Base-by-base conservation (phyloP, 768 basidiomycete genomes). In the Lanmaoa rubissima region DNA sequence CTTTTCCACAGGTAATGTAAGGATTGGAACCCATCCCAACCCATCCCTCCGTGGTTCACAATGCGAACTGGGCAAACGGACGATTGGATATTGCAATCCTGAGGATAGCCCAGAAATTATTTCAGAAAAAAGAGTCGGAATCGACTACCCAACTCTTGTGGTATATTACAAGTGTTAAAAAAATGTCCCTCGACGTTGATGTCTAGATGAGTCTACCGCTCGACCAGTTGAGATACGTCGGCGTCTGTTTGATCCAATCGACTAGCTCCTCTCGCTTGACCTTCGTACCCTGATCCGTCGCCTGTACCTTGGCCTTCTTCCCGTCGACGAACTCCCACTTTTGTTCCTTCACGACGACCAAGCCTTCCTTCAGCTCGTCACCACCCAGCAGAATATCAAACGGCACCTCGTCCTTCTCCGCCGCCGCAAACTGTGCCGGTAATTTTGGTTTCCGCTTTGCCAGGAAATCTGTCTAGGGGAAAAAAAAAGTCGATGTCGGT, bases 371-470 rank as follows among this genome's bases (percentile, higher is more conserved):
- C 54, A 94, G 75, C 75, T 99, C 96, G 54, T 90, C 87, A 1
- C 81, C 82, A 10, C 94, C 95, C n/a, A 98, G 76, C 61, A 98
- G 91, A 54, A 98, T 81, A 2, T 90, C 94, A 72, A 93, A 97
- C 0, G 95, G 96, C 41, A 92, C 92, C 61, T 92, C 88, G 65
- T 98, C 95, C 68, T 78, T 86, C 75, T 97, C 97, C 28, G 90
- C 91, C 1, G 88, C 87, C 21, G 90, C 90, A 68, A 96, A 98
- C 67, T 99, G 96, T 3, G 84, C 79, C 0, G 80, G 79, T 35
- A 93, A 72, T 70, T 98, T 98, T 0, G 97, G 95, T 70, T 97
- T 98, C 53, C 77, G 84, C 73, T 97, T 98, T 58, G 92, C 90
- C 64, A 94, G 76, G 76, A 93, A 98, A 71, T 98, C 97, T 54